Evolutionary conservation across 169 alveolate species (phyloP).

Genomic region (Plasmodium berghei): DNA sequence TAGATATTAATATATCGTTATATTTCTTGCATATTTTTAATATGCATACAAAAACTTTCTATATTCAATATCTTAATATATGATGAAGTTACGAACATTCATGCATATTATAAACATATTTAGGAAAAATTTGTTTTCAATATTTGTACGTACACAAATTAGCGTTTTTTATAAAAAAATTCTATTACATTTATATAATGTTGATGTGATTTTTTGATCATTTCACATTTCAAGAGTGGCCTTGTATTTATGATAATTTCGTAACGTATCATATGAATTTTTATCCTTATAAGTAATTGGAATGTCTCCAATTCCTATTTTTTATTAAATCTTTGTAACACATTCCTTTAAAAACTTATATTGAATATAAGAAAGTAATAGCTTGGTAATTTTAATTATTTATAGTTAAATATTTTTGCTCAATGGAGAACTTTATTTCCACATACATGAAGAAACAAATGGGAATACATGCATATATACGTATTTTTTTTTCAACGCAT

Average conservation of each 20-base stretch:
- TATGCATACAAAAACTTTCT: too few relatives aligned
- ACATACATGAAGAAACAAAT: too few relatives aligned
- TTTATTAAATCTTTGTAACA: slow-evolving; percentile 38
- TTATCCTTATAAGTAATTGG: slow-evolving; percentile 32
- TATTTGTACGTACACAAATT: too few relatives aligned
- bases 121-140: background rate
- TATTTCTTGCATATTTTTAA: too few relatives aligned
- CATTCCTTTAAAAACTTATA: slow-evolving; percentile 57
- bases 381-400: slow-evolving; percentile 33
- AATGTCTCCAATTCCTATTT: slow-evolving; percentile 44
- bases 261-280: background rate
- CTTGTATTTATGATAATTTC: slow-evolving; percentile 27
- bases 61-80: too few relatives aligned
- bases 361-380: slow-evolving; percentile 63
- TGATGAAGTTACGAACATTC: too few relatives aligned
- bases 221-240: slow-evolving; percentile 10
- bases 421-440: background rate
- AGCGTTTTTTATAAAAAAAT: background rate
- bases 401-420: background rate
- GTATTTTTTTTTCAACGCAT: background rate
- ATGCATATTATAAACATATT: background rate
- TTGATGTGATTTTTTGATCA: background rate
- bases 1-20: slow-evolving; percentile 88
- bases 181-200: background rate
- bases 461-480: background rate